These are phyloP conservation scores for Pyropia yezoensis DNA, from an alignment of 23 red algal genomes.

Conservation along the genomic window DNA sequence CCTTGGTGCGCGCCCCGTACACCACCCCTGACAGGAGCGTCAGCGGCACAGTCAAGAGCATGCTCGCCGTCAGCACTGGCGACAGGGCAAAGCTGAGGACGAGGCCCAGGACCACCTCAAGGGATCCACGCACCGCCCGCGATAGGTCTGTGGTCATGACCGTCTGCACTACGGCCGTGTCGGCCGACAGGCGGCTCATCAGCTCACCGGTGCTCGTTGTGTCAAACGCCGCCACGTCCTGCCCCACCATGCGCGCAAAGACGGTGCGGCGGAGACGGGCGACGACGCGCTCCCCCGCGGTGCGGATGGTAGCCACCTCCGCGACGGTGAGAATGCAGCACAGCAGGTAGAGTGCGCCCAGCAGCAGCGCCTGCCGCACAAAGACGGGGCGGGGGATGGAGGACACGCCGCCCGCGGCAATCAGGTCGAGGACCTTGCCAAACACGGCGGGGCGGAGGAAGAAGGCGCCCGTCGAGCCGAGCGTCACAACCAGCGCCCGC, in stretches of 20 bases:
- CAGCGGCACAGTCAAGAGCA: constrained; percentile 2
- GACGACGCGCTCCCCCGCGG: constrained; percentile 8
- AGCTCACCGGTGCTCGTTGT: neutral
- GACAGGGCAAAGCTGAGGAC: constrained; percentile 1
- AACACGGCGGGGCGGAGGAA: too few relatives aligned
- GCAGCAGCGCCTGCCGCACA: neutral
- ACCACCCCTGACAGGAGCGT: neutral
- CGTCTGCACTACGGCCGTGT: neutral
- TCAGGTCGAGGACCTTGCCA: too few relatives aligned
- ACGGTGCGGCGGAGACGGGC: constrained; percentile 5
- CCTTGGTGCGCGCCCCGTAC: constrained; percentile 5
- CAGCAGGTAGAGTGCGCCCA: neutral
- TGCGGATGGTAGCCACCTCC: constrained; percentile 1
- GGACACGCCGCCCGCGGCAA: too few relatives aligned
- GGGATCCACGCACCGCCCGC: neutral
- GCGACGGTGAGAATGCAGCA: neutral
- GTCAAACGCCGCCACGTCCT: constrained; percentile 8
- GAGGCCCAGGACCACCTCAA: constrained; percentile 6
- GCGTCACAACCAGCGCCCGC: too few relatives aligned
- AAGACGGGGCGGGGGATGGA: neutral
- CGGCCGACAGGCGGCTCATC: neutral
- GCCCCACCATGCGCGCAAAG: constrained; percentile 7
- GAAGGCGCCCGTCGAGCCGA: too few relatives aligned
- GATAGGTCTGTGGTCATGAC: constrained; percentile 2
- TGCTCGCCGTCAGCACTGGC: neutral